Evolutionary conservation across 208 protist genomes (phyloP), one percentile per base, ranked within the genome.

Genomic region (Trypanosoma boissoni): DNA sequence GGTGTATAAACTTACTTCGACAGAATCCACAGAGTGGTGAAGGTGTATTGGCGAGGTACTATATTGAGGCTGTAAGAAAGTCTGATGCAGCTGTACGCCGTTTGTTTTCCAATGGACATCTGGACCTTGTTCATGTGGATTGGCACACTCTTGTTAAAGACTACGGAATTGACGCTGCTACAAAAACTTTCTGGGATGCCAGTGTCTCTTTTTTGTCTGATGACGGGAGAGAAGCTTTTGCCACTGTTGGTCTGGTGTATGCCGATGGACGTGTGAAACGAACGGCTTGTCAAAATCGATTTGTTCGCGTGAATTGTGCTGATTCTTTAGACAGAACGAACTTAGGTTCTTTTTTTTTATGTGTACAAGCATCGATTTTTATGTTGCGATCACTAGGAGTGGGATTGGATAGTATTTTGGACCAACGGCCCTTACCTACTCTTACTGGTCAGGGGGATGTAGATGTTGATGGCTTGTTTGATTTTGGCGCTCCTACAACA

Each of bases 311-410:
- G 53, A 98, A 96, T 74, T 98, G 95, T 64, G 85, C 91, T 2
- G 95, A 98, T 66, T 96, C 91, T 5, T 74, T 98, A 9, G 95
- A 98, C 58, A 66, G 93, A 55, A 97, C 92, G n/a, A 98, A 98
- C 67, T 54, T 98, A 24, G 92, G 76, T 21, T 92, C 86, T 66
- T 98, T 95, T 72, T 97, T 93, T 63, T 86, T 72, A 4, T 91
- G 73, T 28, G 72, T 96, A 41, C 88, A 96, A 64, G 67, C 78
- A 8, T 76, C 74, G 20, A 81, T 92, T 39, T 78, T 68, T 44
- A 95, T 95, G 89, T 69, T 91, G 16, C 29, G 67, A 28, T 84
- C 78, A 20, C 76, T 92, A 42, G 74, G 76, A 26, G 68, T 94
- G 5, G 68, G 65, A 1, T 84, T 76, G 31, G 37, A 62, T 10